These are phyloP conservation scores for Pseudogymnoascus sp. DNA, from an alignment of 2,329 filamentous ascomycete genomes.

Conservation along the genomic window DNA sequence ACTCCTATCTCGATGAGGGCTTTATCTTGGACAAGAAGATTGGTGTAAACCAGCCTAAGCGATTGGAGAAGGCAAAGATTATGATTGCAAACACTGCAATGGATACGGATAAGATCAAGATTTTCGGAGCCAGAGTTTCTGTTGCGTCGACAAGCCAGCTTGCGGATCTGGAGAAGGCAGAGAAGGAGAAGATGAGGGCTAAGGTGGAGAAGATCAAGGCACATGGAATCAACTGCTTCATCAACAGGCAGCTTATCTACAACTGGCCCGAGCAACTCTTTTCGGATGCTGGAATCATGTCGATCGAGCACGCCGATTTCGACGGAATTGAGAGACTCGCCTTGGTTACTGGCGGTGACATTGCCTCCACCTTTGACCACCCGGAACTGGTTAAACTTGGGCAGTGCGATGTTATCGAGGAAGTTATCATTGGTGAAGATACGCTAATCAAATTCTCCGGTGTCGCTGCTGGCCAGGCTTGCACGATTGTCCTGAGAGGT, in stretches of 20 bases:
- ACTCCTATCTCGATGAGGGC: slow-evolving; percentile 95
- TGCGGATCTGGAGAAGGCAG: slow-evolving; percentile 95
- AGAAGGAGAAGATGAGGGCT: slow-evolving; percentile 98
- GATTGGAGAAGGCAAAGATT: slow-evolving; percentile 96
- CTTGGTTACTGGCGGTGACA: slow-evolving; percentile 93
- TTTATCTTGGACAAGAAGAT: slow-evolving; percentile 99
- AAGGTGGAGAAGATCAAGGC: slow-evolving; percentile 99
- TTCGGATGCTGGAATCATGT: slow-evolving; percentile 94
- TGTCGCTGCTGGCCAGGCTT: slow-evolving; percentile 85
- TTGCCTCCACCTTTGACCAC: slow-evolving; percentile 95
- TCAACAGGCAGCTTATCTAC: slow-evolving; percentile 98
- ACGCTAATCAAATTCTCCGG: slow-evolving; percentile 96
- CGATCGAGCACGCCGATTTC: slow-evolving; percentile 98
- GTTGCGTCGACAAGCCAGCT: slow-evolving; percentile 93
- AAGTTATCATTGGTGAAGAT: slow-evolving; percentile 97
- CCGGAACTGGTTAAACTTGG: slow-evolving; percentile 95
- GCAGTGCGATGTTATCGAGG: slow-evolving; percentile 90
- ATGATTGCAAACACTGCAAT: slow-evolving; percentile 96
- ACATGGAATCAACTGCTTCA: slow-evolving; percentile 99
- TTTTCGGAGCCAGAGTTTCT: slow-evolving; percentile 95
- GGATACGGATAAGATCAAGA: slow-evolving; percentile 99
- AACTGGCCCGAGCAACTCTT: slow-evolving; percentile 99
- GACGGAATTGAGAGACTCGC: slow-evolving; percentile 94
- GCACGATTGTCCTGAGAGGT: slow-evolving; percentile 91
- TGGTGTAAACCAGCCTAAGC: slow-evolving; percentile 95